Base-by-base conservation (phyloP, 805 yeast species). In the Hanseniaspora pseudoguilliermondii region DNA sequence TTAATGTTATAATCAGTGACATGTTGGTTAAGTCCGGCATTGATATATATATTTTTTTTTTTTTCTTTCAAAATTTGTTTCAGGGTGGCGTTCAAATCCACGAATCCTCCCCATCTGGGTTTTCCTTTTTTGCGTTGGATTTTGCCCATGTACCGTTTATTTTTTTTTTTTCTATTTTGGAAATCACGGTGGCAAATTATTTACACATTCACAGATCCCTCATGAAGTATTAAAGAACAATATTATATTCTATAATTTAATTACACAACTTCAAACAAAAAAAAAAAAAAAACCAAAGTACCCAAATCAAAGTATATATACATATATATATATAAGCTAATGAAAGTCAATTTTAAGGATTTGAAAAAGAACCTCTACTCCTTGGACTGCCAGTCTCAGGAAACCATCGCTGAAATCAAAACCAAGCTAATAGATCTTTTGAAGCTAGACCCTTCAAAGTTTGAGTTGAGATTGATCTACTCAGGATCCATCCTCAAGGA, bases 401-500 rank as follows among this genome's bases (percentile, higher is more conserved):
- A 82, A 51, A 76, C 87, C 2, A 91, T 86, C 36, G 66, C 75
- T 15, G 73, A 80, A n/a, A 82, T 82, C 20, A 91, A 90, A 70
- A 82, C 80, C 63, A 79, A 80, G 62, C 74, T 93, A 52, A 83
- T 87, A 62, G 91, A 83, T 25, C 77, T 81, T 1, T 32, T 55
- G 41, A 49, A 39, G 18, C 32, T 48, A 9, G 54, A 49, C n/a
- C 36, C 43, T 13, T 40, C 54, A 5, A 18, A 23, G 15, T 69
- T 78, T 2, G 90, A 83, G 65, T 81, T 91, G 67, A 91, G 90
- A 72, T 80, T 93, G 65, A 95, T 93, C 59, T 93, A 84, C 68
- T 88, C 97, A 1, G 96, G 90, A 50, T 89, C 89, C 66, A 91
- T 93, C 46, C 79, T 93, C 51, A 87, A 80, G 64, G 95, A 93